phyloP scores from a whole-genome alignment of 371 early-diverging fungal genomes.

The Massospora cicadina region DNA sequence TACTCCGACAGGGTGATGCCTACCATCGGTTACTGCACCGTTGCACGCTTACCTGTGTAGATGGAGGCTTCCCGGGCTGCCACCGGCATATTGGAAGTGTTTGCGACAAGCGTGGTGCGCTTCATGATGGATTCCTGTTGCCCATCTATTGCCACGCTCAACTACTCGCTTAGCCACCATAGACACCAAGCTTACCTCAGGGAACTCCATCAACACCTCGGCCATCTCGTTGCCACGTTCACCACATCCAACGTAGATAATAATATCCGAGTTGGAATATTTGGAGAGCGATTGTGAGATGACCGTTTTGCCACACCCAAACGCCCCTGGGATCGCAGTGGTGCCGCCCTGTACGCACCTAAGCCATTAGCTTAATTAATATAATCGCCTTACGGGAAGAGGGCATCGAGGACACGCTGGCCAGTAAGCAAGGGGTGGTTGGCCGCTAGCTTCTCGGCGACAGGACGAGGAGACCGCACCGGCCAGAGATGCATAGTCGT shows the following conservation, averaged over 20 bases:
- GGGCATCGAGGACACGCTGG: constrained; percentile 97
- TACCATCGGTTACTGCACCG: constrained; percentile 11
- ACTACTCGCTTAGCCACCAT: constrained; percentile 18
- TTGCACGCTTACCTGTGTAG: constrained; percentile 71
- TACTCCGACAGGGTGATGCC: constrained; percentile 98
- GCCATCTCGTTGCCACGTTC: constrained; percentile 99
- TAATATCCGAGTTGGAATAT: constrained; percentile 99
- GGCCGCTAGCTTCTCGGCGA: constrained; percentile 90
- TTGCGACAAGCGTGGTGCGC: constrained; percentile 99
- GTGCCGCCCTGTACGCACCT: constrained; percentile 99
- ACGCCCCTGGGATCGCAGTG: constrained; percentile 99
- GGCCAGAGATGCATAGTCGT: constrained; percentile 99
- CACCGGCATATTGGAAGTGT: constrained; percentile 99
- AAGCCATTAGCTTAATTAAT: background rate
- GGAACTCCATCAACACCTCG: constrained; percentile 99
- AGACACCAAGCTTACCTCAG: constrained; percentile 33
- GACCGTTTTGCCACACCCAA: constrained; percentile 99
- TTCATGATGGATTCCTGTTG: constrained; percentile 98
- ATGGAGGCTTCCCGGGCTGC: constrained; percentile 99
- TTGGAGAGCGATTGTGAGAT: constrained; percentile 99
- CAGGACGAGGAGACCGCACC: constrained; percentile 97
- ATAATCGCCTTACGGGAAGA: constrained; percentile 72
- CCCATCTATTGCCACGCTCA: constrained; percentile 80
- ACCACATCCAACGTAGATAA: constrained; percentile 98
- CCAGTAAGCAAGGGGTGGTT: constrained; percentile 97